Base-by-base conservation (phyloP, 805 yeast genomes). In the Jamesozyma lodderae region DNA sequence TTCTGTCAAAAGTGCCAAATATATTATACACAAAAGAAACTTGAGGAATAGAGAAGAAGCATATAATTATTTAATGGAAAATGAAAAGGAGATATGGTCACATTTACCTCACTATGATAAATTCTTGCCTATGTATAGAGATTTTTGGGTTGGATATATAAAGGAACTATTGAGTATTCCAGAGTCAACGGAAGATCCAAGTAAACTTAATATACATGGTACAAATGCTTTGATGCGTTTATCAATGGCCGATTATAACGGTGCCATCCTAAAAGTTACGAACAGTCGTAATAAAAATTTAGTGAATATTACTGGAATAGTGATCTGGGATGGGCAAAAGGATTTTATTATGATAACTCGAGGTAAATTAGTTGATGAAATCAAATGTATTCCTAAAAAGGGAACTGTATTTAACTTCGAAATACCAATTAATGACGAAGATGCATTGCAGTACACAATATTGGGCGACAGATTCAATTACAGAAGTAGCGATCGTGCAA, bases 301-400 rank as follows among this genome's bases (percentile, higher is more conserved):
- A 39, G 67, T 79, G 6, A 94, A 92, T 0, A 49, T 69, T 23
- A 47, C 65, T 27, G 96, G 96, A 0, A 81, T 87, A 4, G 83
- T 87, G 2, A 63, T 84, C 2, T 83, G 92, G 81, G 96, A 87
- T 54, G 72, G 90, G 7, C 86, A 81, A 55, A 75, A 77, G 46
- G 71, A 73, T 42, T 80, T 84, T 52, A 69, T 84, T 2, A 51
- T 86, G 33, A 70, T 77, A 1, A 53, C 55, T 4, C 41, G 18
- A 34, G 60, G 57, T 9, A 51, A 43, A 51, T 60, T 39, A 45
- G 64, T 78, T 3, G 92, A 90, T 20, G 87, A 87, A 4, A 41
- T 85, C 26, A 70, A 75, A 47, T 62, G 79, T 43, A 57, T 88
- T 13, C 79, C 79, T 25, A 88, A 88, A 53, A 69, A 68, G 38